Evolutionary conservation across 2,329 filamentous ascomycete genomes (phyloP), one percentile per base, ranked within the genome.

Genomic region (Xylariaceae sp.): DNA sequence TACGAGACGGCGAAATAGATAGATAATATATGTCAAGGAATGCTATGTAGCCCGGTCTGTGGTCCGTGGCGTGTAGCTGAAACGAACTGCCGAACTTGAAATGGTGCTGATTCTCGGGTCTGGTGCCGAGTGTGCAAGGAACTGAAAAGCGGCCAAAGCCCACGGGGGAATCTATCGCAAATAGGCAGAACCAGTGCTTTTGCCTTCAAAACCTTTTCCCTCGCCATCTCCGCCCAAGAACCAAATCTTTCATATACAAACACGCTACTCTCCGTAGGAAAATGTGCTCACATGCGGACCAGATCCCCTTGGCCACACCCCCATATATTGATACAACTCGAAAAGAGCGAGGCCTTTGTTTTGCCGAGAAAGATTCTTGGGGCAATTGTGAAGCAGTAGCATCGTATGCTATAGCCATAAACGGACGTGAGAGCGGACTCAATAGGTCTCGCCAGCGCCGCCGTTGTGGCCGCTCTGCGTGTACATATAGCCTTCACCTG

Each of bases 401-500:
- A 6, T 26, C 22, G 22, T 26, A 26, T 11, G 22, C 22, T 26
- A 11, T 6, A 26, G 22, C 22, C 22, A 11, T 26, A 11, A 26
- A 26, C 22, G 30, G 15, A 13, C 30, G 16, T 4, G 30, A 42
- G 44, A 38, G 35, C 38, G 46, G 45, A 48, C 47, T 60, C 70
- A 78, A 57, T 77, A 81, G 36, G 68, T 68, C 24, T 79, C 78
- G 35, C 66, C 68, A 34, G 68, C 62, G n/a, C 76, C 66, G 29
- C 79, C 79, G 55, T 83, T 83, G 51, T 83, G 79, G 19, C 72
- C 73, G 28, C 68, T 58, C 52, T 78, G 73, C 22, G 63, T 63
- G 54, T 80, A 81, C 56, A 79, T 70, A 55, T 79, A 80, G 54
- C 60, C 59, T 17, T 64, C 64, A 33, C 62, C 63, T 13, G 66